phyloP scores from a whole-genome alignment of 768 basidiomycete genomes.

The Boletus subparvulus region DNA sequence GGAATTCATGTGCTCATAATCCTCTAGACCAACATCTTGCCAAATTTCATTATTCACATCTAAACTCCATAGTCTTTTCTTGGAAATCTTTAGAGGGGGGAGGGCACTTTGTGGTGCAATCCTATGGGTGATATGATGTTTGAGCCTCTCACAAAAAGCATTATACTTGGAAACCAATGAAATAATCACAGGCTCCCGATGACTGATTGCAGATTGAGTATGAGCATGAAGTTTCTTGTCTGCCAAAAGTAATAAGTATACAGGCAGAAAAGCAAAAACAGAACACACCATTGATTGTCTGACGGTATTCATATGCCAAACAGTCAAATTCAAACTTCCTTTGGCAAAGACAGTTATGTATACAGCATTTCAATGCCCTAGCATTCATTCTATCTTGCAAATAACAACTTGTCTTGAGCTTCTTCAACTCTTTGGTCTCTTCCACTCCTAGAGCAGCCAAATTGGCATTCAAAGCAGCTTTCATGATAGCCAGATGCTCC shows the following conservation, averaged over 20 bases:
- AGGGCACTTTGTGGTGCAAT: background rate
- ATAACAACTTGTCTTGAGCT: background rate
- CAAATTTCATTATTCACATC: background rate
- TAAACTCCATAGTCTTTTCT: background rate
- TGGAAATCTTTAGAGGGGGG: background rate
- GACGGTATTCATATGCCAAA: background rate
- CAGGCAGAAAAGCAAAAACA: background rate
- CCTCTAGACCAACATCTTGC: background rate
- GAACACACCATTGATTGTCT: background rate
- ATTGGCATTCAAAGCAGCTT: background rate
- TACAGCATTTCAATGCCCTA: background rate
- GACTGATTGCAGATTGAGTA: background rate
- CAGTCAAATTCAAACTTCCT: background rate
- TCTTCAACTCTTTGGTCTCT: background rate
- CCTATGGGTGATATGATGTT: background rate
- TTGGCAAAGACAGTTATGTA: background rate
- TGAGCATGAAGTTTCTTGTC: background rate
- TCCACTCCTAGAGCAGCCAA: background rate
- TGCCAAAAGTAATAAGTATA: background rate
- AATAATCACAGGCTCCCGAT: background rate
- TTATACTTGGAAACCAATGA: background rate
- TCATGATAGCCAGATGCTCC: background rate
- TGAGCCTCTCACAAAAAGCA: background rate
- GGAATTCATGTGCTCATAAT: background rate
- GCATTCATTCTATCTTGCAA: background rate